Evolutionary conservation across 176 grass and related monocot species (phyloP), one percentile per base, ranked within the genome.

Genomic region (Oryza meyeriana): DNA sequence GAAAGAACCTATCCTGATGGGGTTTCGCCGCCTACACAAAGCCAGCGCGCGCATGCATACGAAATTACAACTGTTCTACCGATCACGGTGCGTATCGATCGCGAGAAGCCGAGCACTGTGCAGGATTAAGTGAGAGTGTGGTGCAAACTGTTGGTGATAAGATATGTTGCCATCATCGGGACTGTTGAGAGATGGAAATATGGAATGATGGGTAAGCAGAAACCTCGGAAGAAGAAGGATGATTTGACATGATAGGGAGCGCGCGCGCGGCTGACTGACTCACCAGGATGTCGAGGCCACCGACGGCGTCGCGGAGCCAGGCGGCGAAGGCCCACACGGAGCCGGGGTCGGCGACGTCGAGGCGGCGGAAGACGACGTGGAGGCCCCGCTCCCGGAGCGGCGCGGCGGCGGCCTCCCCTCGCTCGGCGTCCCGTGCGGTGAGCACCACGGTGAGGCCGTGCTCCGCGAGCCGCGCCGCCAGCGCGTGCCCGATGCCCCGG

Each of bases 371-470:
- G 66, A 30, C 29, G 38, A 99, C 80, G 36, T 29, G 24, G 55
- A 93, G 72, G 0, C 93, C 93, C 7, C 75, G 20, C 17, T 52
- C 83, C 4, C 72, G 80, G n/a, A 99, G 93, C 31, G 69, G 83
- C 87, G 92, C 77, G 11, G 88, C 85, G n/a, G 96, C 91, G 70
- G 72, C 91, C 84, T 83, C 87, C 64, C 96, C 96, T 35, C 81
- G 87, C 27, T 70, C 67, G 77, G 61, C 86, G 79, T 99, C 93
- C 47, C 96, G 86, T 40, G 96, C 76, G 61, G 96, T 94, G 64
- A 99, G 93, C 79, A 99, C 96, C 52, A 95, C 96, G 41, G 90
- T 99, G 76, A 99, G 85, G 12, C 93, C 96, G 12, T 84, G 76
- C 86, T 99, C 93, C 6, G 91, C 93, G 16, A 99, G 76, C 45